Evolutionary conservation across 257 asterid species (phyloP).

Genomic region (Solanum medicagineum): DNA sequence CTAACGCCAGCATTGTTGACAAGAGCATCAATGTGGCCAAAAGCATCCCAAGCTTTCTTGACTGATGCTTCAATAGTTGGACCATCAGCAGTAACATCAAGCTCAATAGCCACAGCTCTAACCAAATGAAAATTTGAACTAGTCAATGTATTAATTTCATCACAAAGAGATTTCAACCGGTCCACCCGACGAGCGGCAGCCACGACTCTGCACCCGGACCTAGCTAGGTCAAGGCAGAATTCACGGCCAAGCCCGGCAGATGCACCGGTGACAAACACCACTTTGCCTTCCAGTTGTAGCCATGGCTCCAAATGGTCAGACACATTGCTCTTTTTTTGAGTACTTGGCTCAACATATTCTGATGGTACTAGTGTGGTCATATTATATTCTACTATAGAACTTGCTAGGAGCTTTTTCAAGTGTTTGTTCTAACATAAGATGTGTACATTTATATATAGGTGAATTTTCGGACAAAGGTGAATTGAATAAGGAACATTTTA

Average conservation of each 20-base stretch:
- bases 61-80: constrained; percentile 29
- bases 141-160: constrained; percentile 26
- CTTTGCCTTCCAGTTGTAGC: constrained; percentile 34
- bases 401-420: neutral
- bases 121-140: neutral
- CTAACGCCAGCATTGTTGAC: constrained; percentile 58
- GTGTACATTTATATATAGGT: neutral
- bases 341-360: neutral
- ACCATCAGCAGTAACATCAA: constrained; percentile 34
- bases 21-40: constrained; percentile 48
- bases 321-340: neutral
- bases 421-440: neutral
- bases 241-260: constrained; percentile 73
- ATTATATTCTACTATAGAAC: neutral
- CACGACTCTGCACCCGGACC: constrained; percentile 53
- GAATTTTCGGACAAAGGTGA: neutral
- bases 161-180: constrained; percentile 37
- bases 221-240: constrained; percentile 51
- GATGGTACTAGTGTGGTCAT: neutral
- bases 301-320: constrained; percentile 47
- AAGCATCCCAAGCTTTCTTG: constrained; percentile 47
- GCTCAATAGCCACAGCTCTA: constrained; percentile 46
- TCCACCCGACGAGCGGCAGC: constrained; percentile 57
- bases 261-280: constrained; percentile 75
- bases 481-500: neutral